Evolutionary conservation across 1,139 yeast species (phyloP).

Genomic region (Groenewaldozyma sp.): DNA sequence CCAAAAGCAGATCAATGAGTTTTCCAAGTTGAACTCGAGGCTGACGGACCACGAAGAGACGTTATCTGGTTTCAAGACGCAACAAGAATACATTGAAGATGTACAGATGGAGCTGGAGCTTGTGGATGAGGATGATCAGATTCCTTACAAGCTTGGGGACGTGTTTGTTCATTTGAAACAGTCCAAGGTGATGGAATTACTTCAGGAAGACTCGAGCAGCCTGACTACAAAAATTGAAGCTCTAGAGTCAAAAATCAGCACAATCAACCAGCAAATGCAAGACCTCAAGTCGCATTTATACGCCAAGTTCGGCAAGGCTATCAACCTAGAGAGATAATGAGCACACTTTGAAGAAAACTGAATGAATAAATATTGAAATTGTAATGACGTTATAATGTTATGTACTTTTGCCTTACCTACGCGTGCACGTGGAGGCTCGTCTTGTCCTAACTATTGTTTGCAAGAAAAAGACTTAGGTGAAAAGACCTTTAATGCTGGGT

Average conservation of each 20-base stretch:
- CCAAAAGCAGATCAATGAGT: conserved; percentile 80
- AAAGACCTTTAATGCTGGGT: conserved; percentile 5
- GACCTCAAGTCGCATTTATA: conserved; percentile 65
- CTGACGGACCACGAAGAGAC: conserved; percentile 50
- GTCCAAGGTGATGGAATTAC: conserved; percentile 50
- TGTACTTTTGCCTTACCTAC: too few species aligned
- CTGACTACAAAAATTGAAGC: conserved; percentile 43
- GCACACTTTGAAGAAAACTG: too few species aligned
- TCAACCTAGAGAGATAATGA: conserved; percentile 53
- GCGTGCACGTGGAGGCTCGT: too few species aligned
- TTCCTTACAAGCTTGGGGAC: conserved; percentile 61
- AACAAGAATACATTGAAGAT: conserved; percentile 85
- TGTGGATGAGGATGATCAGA: conserved; percentile 62
- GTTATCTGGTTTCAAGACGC: conserved; percentile 46
- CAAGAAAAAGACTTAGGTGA: too few species aligned
- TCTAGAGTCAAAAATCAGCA: conserved; percentile 41
- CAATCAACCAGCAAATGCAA: conserved; percentile 45
- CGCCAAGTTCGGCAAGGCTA: conserved; percentile 82
- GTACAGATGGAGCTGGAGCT: conserved; percentile 77
- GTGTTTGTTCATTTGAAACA: conserved; percentile 62
- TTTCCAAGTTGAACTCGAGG: conserved; percentile 69
- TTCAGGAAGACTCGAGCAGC: conserved; percentile 51
- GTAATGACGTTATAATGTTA: background rate
- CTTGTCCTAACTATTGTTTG: too few species aligned
- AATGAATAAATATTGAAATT: too few species aligned